A percentile compares a stretch with the other conserved stretches of the same genome.
Conservation (phyloP, 371 early-diverging fungal species). For the Apophysomyces ossiformis region DNA sequence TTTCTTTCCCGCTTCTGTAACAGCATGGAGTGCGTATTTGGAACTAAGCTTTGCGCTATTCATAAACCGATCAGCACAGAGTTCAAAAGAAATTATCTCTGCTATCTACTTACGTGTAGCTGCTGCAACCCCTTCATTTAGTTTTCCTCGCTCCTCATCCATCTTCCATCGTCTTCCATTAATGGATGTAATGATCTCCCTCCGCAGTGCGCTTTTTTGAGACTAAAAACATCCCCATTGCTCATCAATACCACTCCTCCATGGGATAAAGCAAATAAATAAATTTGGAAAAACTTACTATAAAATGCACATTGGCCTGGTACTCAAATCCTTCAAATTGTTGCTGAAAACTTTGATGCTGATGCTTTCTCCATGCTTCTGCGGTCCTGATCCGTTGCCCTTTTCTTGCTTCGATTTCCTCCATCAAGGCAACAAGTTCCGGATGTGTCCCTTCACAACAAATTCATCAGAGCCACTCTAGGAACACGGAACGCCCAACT, state of each 20-base stretch:
- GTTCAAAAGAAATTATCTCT: not conserved
- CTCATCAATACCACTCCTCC: too few species aligned
- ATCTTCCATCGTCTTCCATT: slow-evolving; percentile 36
- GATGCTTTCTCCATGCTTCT: slow-evolving; percentile 58
- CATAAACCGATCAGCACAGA: not conserved
- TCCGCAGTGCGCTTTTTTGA: slow-evolving; percentile 39
- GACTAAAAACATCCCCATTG: slow-evolving; percentile 29
- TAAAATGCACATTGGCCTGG: slow-evolving; percentile 56
- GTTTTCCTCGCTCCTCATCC: slow-evolving; percentile 33
- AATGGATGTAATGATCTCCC: slow-evolving; percentile 26
- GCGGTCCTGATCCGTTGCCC: slow-evolving; percentile 56
- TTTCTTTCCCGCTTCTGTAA: slow-evolving; percentile 41
- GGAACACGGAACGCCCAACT: too few species aligned
- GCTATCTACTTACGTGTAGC: slow-evolving; percentile 7
- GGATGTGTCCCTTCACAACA: slow-evolving; percentile 56
- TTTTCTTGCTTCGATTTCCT: slow-evolving; percentile 62
- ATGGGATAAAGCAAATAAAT: not conserved
- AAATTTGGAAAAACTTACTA: slow-evolving; percentile 32
- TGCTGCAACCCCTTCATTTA: slow-evolving; percentile 21
- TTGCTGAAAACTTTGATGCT: slow-evolving; percentile 50
- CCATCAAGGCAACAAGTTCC: slow-evolving; percentile 58
- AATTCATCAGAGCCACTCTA: too few species aligned
- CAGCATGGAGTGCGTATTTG: slow-evolving; percentile 39
- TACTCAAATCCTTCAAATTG: slow-evolving; percentile 61
- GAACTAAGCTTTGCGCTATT: slow-evolving; percentile 18